Conservation (phyloP, 2,329 filamentous ascomycete genomes). For the Blastomyces gilchristii region DNA sequence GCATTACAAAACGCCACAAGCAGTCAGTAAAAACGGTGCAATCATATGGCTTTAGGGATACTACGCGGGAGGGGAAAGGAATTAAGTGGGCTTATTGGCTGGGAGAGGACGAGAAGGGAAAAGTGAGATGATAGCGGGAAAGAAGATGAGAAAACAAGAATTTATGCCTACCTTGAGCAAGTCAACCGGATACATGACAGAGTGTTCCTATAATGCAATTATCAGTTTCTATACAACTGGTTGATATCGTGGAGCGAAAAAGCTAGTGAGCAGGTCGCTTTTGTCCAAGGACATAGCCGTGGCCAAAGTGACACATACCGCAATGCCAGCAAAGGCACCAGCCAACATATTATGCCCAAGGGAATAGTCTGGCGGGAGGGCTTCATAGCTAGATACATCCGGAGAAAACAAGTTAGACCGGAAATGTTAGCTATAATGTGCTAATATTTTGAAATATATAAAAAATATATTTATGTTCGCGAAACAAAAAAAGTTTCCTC, state of each 20-base stretch:
- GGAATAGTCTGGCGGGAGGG: slow-evolving; percentile 87
- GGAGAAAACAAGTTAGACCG: neutral
- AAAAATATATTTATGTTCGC: neutral
- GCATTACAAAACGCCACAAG: neutral
- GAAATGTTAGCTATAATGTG: no score
- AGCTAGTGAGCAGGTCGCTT: neutral
- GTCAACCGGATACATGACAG: slow-evolving; percentile 98
- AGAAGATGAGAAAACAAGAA: neutral
- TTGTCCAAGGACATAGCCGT: neutral
- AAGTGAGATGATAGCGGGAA: no score
- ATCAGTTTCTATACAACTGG: slow-evolving; percentile 11
- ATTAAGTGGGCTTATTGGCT: no score
- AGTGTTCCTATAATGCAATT: slow-evolving; percentile 62
- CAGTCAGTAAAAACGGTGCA: neutral
- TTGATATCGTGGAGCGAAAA: neutral
- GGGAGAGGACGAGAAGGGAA: no score
- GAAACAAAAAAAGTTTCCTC: neutral
- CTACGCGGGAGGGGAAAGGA: no score
- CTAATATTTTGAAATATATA: no score
- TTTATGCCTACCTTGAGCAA: slow-evolving; percentile 69
- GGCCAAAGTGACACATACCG: slow-evolving; percentile 48
- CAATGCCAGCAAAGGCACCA: slow-evolving; percentile 92
- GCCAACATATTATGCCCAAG: slow-evolving; percentile 90
- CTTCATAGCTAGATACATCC: slow-evolving; percentile 62
- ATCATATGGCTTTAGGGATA: neutral